These are phyloP conservation scores for Grammothele lineata DNA, from an alignment of 768 basidiomycete genomes.

Conservation along the genomic window DNA sequence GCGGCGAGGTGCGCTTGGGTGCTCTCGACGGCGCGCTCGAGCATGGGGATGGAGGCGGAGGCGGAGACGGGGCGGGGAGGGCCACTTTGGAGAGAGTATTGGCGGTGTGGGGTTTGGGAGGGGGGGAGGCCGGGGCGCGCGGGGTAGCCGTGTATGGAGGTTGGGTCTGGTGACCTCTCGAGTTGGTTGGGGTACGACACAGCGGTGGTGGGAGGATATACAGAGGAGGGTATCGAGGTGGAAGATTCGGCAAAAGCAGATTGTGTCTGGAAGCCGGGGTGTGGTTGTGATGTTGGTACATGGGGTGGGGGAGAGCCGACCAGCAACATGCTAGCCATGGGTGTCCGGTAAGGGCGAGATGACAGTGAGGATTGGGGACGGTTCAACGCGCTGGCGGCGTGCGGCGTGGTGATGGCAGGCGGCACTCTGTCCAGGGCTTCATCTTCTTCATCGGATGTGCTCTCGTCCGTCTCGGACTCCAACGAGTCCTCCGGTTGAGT, in stretches of 20 bases:
- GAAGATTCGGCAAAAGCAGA: constrained; percentile 63
- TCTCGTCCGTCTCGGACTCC: constrained; percentile 17
- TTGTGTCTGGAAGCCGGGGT: constrained; percentile 63
- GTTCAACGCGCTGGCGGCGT: constrained; percentile 35
- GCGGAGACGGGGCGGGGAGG: constrained; percentile 26
- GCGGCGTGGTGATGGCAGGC: constrained; percentile 19
- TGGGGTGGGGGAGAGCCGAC: constrained; percentile 38
- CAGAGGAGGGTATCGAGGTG: constrained; percentile 33
- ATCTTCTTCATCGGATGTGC: constrained; percentile 35
- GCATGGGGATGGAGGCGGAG: constrained; percentile 36
- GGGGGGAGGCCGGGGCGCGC: constrained; percentile 7
- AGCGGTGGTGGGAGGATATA: constrained; percentile 27
- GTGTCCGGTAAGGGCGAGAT: constrained; percentile 75
- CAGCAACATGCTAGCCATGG: constrained; percentile 54
- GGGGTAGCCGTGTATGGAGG: constrained; percentile 3
- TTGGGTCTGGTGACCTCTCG: constrained; percentile 15
- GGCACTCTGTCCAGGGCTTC: constrained; percentile 49
- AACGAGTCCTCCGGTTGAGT: constrained; percentile 1
- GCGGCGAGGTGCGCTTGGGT: constrained; percentile 81
- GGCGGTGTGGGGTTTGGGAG: constrained; percentile 17
- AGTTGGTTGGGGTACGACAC: constrained; percentile 15
- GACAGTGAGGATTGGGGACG: constrained; percentile 79
- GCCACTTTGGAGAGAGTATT: constrained; percentile 12
- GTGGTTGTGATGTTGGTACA: constrained; percentile 66
- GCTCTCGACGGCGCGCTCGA: constrained; percentile 77